Evolutionary conservation across 768 basidiomycete genomes (phyloP).

Genomic region (Epithele typhae): DNA sequence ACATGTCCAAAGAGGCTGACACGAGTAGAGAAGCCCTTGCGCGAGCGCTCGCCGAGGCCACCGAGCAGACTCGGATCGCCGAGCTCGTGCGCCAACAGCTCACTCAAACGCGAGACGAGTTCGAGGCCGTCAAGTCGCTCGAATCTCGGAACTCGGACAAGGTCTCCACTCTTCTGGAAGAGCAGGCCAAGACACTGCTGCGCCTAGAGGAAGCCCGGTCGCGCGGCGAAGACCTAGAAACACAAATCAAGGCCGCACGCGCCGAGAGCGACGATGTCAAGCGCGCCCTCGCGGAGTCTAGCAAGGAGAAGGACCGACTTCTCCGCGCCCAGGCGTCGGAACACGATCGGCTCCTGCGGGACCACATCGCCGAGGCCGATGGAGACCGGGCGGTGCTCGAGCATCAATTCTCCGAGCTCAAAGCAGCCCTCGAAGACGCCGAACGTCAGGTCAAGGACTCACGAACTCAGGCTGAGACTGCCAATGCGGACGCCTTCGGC

Average conservation of each 20-base stretch:
- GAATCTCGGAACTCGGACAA: slow-evolving; percentile 63
- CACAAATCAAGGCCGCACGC: slow-evolving; percentile 66
- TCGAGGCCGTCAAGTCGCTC: slow-evolving; percentile 62
- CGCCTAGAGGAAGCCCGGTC: slow-evolving; percentile 72
- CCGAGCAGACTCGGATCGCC: slow-evolving; percentile 56
- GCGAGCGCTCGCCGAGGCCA: slow-evolving; percentile 61
- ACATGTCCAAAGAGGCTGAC: slow-evolving; percentile 53
- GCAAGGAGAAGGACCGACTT: slow-evolving; percentile 74
- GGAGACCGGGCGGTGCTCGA: slow-evolving; percentile 92
- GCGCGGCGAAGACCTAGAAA: slow-evolving; percentile 70
- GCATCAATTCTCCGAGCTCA: slow-evolving; percentile 75
- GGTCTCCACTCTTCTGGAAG: slow-evolving; percentile 62
- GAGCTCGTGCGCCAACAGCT: slow-evolving; percentile 64
- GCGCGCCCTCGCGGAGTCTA: slow-evolving; percentile 60
- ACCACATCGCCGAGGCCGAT: slow-evolving; percentile 90
- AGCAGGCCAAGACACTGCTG: slow-evolving; percentile 67
- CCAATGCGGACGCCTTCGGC: slow-evolving; percentile 62
- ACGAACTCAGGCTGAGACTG: slow-evolving; percentile 55
- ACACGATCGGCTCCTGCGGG: slow-evolving; percentile 65
- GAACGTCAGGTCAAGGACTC: slow-evolving; percentile 63
- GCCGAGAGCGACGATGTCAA: slow-evolving; percentile 71
- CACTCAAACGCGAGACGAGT: slow-evolving; percentile 53
- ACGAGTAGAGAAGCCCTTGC: slow-evolving; percentile 49
- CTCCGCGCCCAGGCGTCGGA: slow-evolving; percentile 68
- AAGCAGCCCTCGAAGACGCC: slow-evolving; percentile 54